phyloP scores from a whole-genome alignment of 805 yeast genomes.

The Teunomyces cretensis region DNA sequence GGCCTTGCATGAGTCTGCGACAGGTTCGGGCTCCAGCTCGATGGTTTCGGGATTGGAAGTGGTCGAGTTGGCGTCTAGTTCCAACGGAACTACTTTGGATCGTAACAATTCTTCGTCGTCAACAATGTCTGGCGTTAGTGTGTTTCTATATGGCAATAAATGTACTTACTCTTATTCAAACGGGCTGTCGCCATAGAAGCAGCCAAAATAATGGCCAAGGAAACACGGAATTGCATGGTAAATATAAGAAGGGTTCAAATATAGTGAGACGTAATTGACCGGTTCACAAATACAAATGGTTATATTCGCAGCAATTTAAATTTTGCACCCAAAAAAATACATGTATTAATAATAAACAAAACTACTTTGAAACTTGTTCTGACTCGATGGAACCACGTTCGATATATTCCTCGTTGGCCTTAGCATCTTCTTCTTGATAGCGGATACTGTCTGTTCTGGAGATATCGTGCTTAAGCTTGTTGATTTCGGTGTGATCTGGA shows the following conservation, averaged over 20 bases:
- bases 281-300: constrained; percentile 2
- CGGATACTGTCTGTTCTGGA: background rate
- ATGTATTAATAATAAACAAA: background rate
- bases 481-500: constrained; percentile 49
- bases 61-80: background rate
- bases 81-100: background rate
- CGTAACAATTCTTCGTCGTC: background rate
- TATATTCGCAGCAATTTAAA: background rate
- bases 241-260: too few species aligned
- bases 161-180: background rate
- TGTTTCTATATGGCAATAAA: background rate
- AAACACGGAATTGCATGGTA: background rate
- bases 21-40: background rate
- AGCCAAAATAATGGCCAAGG: background rate
- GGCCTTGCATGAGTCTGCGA: constrained; percentile 13
- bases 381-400: background rate
- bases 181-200: background rate
- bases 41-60: background rate
- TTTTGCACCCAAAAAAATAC: constrained; percentile 1
- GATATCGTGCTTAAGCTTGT: constrained; percentile 24
- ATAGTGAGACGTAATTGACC: too few species aligned
- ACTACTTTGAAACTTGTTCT: background rate
- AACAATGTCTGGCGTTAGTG: constrained; percentile 1
- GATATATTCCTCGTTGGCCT: background rate
- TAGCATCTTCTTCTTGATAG: background rate